Base-by-base conservation (phyloP, 371 early-diverging fungal genomes). In the Mucor velutinosus region DNA sequence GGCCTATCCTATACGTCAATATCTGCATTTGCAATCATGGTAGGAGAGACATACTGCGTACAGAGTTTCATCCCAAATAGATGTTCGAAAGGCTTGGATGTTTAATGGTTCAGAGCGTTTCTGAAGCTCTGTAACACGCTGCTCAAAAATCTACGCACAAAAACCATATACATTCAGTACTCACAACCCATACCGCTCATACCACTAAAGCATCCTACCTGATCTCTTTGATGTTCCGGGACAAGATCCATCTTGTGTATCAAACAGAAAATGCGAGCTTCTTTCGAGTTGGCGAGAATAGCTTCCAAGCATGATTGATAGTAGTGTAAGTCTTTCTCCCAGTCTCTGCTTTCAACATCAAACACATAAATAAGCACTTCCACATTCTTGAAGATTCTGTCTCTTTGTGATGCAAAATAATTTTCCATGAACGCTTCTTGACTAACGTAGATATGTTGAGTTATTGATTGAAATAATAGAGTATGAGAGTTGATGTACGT, bases 221-320 rank as follows among this genome's bases (percentile, higher is more conserved):
- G 78, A 53, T 91, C 92, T 56, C 94, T 74, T 66, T 89, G 83
- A 19, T 89, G 88, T 69, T 90, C 92, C 62, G 86, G 92, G 19
- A 97, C 90, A 66, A 97, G 83, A 85, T 98, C 98, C 95, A 97
- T 96, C 75, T 98, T 98, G 76, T 98, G 98, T 56, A 98, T 90
- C 62, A 98, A 81, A 68, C 95, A 94, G 75, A 97, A 97, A 33
- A 98, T 92, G 67, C 93, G 90, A 45, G 97, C 97, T 65, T 96
- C 95, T 69, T 88, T 88, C 14, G 95, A 94, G 71, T 92, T 91
- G 39, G 86, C 79, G 69, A 86, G 69, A 63, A 98, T 91, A 25
- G 94, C 93, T 58, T 94, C 92, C 59, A 98, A 75, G 65, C 94
- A 94, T n/a, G 90, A 88, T 71, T 95, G 92, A 71, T 94, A 97